Evolutionary conservation across 805 yeast genomes (phyloP), one percentile per base, ranked within the genome.

Genomic region (Candida multigemmis): DNA sequence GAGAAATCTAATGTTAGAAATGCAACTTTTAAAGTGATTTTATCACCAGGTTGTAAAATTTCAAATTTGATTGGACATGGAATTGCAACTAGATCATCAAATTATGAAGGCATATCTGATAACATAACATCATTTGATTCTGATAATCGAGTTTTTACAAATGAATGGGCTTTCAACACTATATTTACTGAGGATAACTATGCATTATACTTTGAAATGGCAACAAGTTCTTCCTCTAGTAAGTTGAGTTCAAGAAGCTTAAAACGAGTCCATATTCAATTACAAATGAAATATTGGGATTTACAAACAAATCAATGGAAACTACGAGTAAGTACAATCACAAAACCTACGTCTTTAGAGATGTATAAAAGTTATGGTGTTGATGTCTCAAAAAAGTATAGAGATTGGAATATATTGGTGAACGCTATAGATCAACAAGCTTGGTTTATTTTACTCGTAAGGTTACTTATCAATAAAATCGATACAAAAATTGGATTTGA

Each of bases 401-500:
- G 30, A 15, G 19, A 43, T 9, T 27, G 40, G 21, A 40, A 41
- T 24, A 18, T 43, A 2, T 26, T 53, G 10, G 23, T 48, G 13
- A 41, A 39, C 6, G 41, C 56, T 16, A 61, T 64, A 36, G 55
- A 63, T 34, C 53, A 47, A 17, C 32, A 40, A 10, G 37, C 42
- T 3, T 60, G 59, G 47, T 32, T 48, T 14, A 41, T 50, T 2
- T 31, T 57, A 7, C 35, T 60, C 12, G 33, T 58, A 0, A 38
- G 65, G 16, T 37, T 59, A 7, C 31, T 56, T 16, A 44, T 59
- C n/a, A 38, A 48, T 32, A 55, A 50, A 21, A 53, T 56, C 6
- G 60, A 57, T 32, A 49, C 56, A 3, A 32, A 43, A 8, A 34
- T 53, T 19, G 64, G 65, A 5, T 58, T 36, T 33, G 56, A 53